Conservation (phyloP, 2,329 filamentous ascomycete genomes). For the Lachnellula arida region DNA sequence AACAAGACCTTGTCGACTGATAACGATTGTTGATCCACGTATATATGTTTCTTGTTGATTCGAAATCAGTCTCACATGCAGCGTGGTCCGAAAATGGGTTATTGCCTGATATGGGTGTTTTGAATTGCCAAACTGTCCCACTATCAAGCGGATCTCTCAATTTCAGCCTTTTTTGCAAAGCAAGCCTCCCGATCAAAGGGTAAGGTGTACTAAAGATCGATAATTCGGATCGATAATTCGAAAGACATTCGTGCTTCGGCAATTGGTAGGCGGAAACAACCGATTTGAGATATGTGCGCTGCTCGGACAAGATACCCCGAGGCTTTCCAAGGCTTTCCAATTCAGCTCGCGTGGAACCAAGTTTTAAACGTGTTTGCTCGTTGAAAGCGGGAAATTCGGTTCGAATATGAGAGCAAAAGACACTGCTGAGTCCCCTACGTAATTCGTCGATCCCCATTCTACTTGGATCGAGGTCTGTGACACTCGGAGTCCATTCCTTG, state of each 20-base stretch:
- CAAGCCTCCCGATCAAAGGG: background rate
- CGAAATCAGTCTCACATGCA: background rate
- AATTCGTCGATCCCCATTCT: background rate
- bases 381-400: background rate
- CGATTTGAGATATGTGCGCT: background rate
- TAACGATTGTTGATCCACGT: background rate
- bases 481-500: background rate
- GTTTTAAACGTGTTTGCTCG: background rate
- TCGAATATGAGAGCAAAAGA: constrained; percentile 4
- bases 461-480: background rate
- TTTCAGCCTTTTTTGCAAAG: background rate
- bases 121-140: background rate
- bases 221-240: background rate
- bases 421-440: background rate
- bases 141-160: background rate
- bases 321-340: background rate
- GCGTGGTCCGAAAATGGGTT: background rate
- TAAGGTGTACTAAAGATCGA: no score
- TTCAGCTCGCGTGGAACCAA: background rate
- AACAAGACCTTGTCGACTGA: background rate
- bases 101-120: background rate
- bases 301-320: background rate
- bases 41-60: background rate
- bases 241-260: background rate
- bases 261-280: background rate